These are phyloP conservation scores for Ophiostoma piceae DNA, from an alignment of 2,329 filamentous ascomycete genomes.

Conservation along the genomic window DNA sequence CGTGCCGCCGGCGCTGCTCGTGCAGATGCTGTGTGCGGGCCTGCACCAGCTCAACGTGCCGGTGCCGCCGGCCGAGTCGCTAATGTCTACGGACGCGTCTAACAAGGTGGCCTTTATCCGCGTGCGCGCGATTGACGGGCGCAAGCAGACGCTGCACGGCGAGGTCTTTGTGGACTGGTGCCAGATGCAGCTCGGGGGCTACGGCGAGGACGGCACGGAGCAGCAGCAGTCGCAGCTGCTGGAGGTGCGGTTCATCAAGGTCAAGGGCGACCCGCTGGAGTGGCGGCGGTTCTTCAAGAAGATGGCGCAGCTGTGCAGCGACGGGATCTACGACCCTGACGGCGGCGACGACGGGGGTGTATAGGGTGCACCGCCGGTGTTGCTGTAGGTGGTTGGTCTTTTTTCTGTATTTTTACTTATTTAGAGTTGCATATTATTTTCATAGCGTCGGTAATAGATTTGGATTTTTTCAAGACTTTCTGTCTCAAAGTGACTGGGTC, in stretches of 20 bases:
- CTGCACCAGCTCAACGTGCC: conserved; percentile 82
- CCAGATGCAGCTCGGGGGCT: conserved; percentile 9
- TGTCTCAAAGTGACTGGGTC: too few relatives aligned
- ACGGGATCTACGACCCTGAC: conserved; percentile 59
- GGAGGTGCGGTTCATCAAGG: conserved; percentile 87
- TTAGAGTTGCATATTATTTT: neutral
- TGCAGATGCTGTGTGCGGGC: conserved; percentile 74
- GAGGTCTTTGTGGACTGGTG: conserved; percentile 62
- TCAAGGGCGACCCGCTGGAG: conserved; percentile 91
- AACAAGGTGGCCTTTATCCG: conserved; percentile 56
- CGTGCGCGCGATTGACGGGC: conserved; percentile 67
- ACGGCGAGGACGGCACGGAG: conserved; percentile 41
- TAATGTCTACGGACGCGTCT: conserved; percentile 17
- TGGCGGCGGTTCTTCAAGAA: conserved; percentile 98
- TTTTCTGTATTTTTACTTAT: neutral
- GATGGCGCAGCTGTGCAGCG: conserved; percentile 79
- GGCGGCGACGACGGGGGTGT: conserved; percentile 18
- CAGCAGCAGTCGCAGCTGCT: conserved; percentile 51
- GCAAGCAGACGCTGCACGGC: conserved; percentile 67
- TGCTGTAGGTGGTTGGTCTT: neutral
- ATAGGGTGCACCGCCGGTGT: conserved; percentile 7
- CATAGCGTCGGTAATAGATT: neutral
- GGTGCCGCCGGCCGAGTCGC: conserved; percentile 45
- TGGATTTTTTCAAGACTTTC: too few relatives aligned
- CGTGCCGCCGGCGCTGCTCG: conserved; percentile 66